Base-by-base conservation (phyloP, 163 green algal genomes). In the Chlamydomonas reinhardtii region DNA sequence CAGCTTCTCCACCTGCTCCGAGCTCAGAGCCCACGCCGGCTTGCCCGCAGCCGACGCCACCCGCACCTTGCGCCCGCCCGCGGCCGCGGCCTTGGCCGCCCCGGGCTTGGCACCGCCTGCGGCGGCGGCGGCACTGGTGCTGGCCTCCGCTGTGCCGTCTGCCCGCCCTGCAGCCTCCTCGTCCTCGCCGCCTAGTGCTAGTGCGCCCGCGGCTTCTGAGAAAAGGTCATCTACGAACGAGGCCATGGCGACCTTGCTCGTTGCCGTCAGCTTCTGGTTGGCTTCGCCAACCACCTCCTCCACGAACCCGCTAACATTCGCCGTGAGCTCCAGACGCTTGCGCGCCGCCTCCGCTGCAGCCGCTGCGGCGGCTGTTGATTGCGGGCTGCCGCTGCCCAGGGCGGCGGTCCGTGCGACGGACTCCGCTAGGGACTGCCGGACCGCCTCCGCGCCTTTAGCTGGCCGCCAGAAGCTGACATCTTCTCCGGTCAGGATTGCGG, bases 11-110 rank as follows among this genome's bases (percentile, higher is more conserved):
- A 78, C 79, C 65, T 84, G n/a, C 16, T 65, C 59, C n/a, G 73
- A n/a, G 19, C 29, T 82, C 37, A 91, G 56, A n/a, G 86, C 86
- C 86, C 86, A 88, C 1, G 80, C 86, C 12, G 80, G 80, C 74
- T 81, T 88, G 72, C 24, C 43, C 35, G 37, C 29, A 17, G 5
- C 56, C 71, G 24, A n/a, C 74, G 14, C 68, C 25, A 22, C 54
- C 31, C 34, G 22, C 80, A 52, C 12, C 48, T 61, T 31, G n/a
- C 17, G 4, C n/a, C 61, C 77, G 66, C 34, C 27, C 73, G 27
- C 73, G 29, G 65, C 77, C 65, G 12, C 4, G 12, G 56, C 64
- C 74, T 25, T n/a, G 59, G 59, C 34, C 39, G 73, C 74, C 39
- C 31, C 73, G 24, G 35, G 19, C 70, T 64, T 31, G 80, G 25